Evolutionary conservation across 352 stramenopile species (phyloP), one percentile per base, ranked within the genome.

Genomic region (Globisporangium acanthophoron): DNA sequence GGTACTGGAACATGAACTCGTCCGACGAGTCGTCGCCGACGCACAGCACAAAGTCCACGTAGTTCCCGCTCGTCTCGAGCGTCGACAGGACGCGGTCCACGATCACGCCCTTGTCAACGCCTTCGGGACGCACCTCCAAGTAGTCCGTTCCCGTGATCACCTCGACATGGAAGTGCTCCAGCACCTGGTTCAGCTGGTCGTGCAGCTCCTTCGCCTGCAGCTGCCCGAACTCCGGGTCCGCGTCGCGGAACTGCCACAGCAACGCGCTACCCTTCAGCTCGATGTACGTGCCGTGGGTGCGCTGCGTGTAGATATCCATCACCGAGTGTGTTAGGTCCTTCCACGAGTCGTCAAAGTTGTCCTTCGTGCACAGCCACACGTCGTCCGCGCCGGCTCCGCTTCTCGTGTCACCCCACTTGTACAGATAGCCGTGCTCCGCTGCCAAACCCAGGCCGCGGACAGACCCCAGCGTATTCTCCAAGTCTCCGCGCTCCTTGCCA

Each of bases 201-300:
- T 99, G 95, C 43, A 99, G 71, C 69, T 98, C 96, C 70, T 98
- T 98, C 3, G 96, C 97, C 72, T 99, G 98, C 48, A 99, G 71
- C 62, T 97, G 96, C 11, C 97, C 97, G 69, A 99, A 99, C 61
- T 99, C 97, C 8, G 97, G 96, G 74, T 99, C 98, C 11, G 97
- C 96, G 74, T 99, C 97, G 60, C 96, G 90, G 67, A 98, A 99
- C 72, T 99, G 97, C 97, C 97, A 99, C 44, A 99, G 67, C 55
- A 99, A 71, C 39, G 98, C 97, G 67, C 96, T 99, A 55, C 98
- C 97, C 58, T 99, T 99, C 41, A 98, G 78, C 80, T 99, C 97
- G 39, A 99, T 97, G 70, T 99, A 99, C 48, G 97, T 99, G 58
- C 98, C 97, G 71, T 99, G 97, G 5, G 98, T 99, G 54, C 96